A percentile compares a stretch with the other conserved stretches of the same genome.
Evolutionary conservation across 169 alveolate species (phyloP).

Genomic region (Plasmodium coatneyi): DNA sequence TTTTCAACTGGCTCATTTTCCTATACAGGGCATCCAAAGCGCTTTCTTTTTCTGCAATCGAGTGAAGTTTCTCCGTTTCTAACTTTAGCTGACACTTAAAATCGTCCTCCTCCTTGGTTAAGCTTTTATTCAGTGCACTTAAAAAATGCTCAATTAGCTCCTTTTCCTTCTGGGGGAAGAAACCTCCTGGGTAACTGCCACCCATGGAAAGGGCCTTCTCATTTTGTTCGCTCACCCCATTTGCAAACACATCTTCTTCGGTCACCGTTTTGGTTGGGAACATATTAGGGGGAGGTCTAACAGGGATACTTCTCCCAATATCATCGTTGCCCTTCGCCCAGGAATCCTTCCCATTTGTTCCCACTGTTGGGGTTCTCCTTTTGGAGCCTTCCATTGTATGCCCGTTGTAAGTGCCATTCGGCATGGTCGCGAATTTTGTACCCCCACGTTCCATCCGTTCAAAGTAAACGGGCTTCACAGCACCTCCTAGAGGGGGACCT

Average conservation of each 20-base stretch:
- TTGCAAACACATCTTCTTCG: background rate
- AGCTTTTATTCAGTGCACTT: background rate
- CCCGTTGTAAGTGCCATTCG: background rate
- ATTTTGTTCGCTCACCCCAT: background rate
- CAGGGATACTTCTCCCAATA: background rate
- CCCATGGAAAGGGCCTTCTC: background rate
- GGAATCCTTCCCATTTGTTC: background rate
- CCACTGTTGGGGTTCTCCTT: background rate
- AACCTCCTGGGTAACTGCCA: background rate
- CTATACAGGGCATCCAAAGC: background rate
- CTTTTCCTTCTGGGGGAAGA: constrained; percentile 1
- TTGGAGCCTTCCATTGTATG: background rate
- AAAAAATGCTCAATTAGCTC: constrained; percentile 13
- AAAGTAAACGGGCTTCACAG: background rate
- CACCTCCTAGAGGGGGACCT: background rate
- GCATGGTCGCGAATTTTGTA: background rate
- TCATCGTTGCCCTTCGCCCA: background rate
- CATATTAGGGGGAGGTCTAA: background rate
- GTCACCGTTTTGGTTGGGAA: background rate
- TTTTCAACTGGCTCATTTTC: background rate
- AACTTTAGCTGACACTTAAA: background rate
- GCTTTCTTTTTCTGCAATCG: background rate
- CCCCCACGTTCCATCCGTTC: background rate
- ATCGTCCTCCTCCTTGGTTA: background rate
- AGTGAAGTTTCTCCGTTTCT: constrained; percentile 8